Conservation (phyloP, 805 yeast species). For the Candida koratica region DNA sequence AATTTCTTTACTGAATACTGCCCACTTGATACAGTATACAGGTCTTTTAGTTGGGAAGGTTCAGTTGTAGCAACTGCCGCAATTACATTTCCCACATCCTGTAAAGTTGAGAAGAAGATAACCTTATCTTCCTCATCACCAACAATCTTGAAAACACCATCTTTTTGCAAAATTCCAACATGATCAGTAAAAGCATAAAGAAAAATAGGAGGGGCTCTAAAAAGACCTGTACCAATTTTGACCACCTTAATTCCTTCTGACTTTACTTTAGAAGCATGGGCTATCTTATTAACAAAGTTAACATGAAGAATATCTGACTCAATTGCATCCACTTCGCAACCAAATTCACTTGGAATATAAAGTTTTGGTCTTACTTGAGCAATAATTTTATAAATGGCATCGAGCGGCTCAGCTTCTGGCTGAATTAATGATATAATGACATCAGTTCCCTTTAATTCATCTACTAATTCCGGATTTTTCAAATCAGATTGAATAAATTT, state of each 20-base stretch:
- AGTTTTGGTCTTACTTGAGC: slow-evolving; percentile 43
- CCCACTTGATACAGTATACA: slow-evolving; percentile 32
- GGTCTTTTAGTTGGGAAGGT: slow-evolving; percentile 40
- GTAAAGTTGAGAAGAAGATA: slow-evolving; percentile 32
- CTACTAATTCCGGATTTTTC: slow-evolving; percentile 23
- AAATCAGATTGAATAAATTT: slow-evolving; percentile 37
- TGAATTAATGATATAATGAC: slow-evolving; percentile 41
- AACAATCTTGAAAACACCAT: not conserved
- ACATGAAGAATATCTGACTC: slow-evolving; percentile 11
- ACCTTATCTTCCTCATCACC: slow-evolving; percentile 8
- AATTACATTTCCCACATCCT: slow-evolving; percentile 43
- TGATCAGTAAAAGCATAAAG: slow-evolving; percentile 30
- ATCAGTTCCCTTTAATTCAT: slow-evolving; percentile 45
- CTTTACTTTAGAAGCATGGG: slow-evolving; percentile 30
- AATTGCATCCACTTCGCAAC: slow-evolving; percentile 36
- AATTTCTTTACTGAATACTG: slow-evolving; percentile 36
- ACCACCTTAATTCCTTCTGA: slow-evolving; percentile 44
- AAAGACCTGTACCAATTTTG: slow-evolving; percentile 38
- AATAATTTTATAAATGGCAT: not conserved
- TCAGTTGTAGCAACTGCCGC: slow-evolving; percentile 41
- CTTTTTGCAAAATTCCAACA: slow-evolving; percentile 35
- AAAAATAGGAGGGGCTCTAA: slow-evolving; percentile 20
- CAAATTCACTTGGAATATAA: slow-evolving; percentile 61
- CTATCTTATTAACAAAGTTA: slow-evolving; percentile 22
- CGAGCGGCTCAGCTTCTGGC: slow-evolving; percentile 30